A percentile compares a stretch with the other conserved stretches of the same genome.
Conservation (phyloP, 805 yeast genomes). For the Phaffomyces thermotolerans region DNA sequence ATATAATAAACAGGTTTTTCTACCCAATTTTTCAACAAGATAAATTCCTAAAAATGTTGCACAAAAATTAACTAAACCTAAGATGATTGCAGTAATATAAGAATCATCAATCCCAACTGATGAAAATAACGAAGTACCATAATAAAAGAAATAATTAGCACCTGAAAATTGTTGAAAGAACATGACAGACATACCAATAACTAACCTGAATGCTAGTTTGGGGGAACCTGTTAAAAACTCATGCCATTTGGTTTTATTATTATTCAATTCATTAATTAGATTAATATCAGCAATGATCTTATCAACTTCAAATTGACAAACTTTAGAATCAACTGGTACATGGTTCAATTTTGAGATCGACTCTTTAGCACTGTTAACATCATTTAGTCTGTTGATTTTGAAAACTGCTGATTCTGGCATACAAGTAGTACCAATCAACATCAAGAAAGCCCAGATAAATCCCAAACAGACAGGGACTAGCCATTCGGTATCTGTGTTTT, state of each 20-base stretch:
- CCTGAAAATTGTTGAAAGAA: slow-evolving; percentile 57
- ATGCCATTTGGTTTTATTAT: slow-evolving; percentile 47
- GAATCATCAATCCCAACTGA: slow-evolving; percentile 52
- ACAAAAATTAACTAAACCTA: slow-evolving; percentile 50
- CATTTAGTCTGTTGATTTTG: slow-evolving; percentile 32
- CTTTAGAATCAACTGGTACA: slow-evolving; percentile 37
- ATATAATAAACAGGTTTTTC: slow-evolving; percentile 40
- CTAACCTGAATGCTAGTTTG: slow-evolving; percentile 39
- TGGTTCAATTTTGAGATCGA: slow-evolving; percentile 51
- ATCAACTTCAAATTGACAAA: slow-evolving; percentile 40
- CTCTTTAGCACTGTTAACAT: slow-evolving; percentile 44
- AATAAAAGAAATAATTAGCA: slow-evolving; percentile 59
- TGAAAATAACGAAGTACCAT: slow-evolving; percentile 55
- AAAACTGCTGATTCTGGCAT: slow-evolving; percentile 70
- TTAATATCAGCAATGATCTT: slow-evolving; percentile 35
- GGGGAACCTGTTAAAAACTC: slow-evolving; percentile 61
- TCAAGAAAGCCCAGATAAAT: slow-evolving; percentile 31
- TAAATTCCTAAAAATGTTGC: slow-evolving; percentile 47
- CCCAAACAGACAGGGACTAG: slow-evolving; percentile 55
- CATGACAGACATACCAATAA: slow-evolving; percentile 55
- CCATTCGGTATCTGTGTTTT: slow-evolving; percentile 55
- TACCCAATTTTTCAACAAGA: slow-evolving; percentile 47
- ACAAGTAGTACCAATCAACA: slow-evolving; percentile 39
- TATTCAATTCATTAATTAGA: slow-evolving; percentile 26
- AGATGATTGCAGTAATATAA: slow-evolving; percentile 50